Evolutionary conservation across 192 early-diverging fungal species (phyloP), one percentile per base, ranked within the genome.

Genomic region (Umbelopsis ramanniana): DNA sequence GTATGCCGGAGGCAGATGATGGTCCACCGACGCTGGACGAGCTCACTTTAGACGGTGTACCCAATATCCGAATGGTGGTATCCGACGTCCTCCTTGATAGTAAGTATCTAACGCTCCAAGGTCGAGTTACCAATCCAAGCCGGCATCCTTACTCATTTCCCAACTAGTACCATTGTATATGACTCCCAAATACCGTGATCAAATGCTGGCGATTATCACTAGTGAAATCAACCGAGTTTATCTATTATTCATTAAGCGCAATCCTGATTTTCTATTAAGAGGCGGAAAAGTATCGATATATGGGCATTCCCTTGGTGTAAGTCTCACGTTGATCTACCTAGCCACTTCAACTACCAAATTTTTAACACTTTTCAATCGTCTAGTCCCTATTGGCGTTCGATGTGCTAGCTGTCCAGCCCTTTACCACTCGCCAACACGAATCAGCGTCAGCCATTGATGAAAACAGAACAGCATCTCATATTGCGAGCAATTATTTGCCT

Each of bases 61-160:
- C 92, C 24, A 89, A 88, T 26, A 91, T 95, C 33, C 83, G 94
- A 29, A 89, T 87, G 76, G 72, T 96, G 46, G 91, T 94, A 10
- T 93, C 91, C 1, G 93, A 96, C 76, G 92, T 96, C 5, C 80
- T 93, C 22, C 79, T 94, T 81, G 94, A 96, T 77, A 88, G 92
- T 93, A 81, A 68, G 81, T 81, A 4, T 68, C 9, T 38, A 14
- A 43, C 8, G 1, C 4, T 68, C 10, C 35, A 43, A 0, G 21
- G 21, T 68, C 10, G 10, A 22, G 10, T 4, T 43, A 35, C 12
- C 22, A 43, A 69, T 54, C 5, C 19, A 6, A 11, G 45, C 14
- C 71, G 12, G 38, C n/a, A 21, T 46, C 35, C 60, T 45, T 45
- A 68, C 46, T 38, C 33, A 74, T 72, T 52, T 72, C n/a, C 43